phyloP scores from a whole-genome alignment of 805 yeast species.

The Starmerella vaccinii region DNA sequence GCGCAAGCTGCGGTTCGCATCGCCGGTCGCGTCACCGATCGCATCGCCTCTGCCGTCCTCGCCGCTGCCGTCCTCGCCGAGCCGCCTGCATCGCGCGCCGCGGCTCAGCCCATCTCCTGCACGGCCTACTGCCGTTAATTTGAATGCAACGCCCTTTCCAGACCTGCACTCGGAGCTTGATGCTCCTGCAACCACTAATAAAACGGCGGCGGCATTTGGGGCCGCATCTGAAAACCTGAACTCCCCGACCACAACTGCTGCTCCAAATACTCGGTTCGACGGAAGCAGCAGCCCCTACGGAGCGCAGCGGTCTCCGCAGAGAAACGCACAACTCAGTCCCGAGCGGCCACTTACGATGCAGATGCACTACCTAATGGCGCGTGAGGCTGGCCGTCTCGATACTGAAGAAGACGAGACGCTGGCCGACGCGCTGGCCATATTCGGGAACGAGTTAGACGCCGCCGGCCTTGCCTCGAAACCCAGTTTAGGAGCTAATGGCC shows the following conservation, averaged over 20 bases:
- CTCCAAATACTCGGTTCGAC: neutral
- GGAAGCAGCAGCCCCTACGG: conserved; percentile 5
- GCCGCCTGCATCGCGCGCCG: no score
- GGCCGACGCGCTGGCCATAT: neutral
- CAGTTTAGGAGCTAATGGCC: no score
- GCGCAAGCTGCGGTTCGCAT: neutral
- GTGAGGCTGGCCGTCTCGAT: neutral
- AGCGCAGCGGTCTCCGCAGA: neutral
- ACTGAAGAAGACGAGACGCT: neutral
- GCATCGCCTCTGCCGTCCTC: neutral
- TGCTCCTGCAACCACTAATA: no score
- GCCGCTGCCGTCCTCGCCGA: neutral
- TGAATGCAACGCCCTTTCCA: no score
- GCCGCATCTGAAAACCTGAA: no score
- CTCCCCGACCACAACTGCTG: no score
- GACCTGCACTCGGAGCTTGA: no score
- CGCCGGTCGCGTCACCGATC: neutral
- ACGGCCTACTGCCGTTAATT: no score
- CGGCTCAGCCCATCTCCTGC: no score
- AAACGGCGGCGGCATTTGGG: no score
- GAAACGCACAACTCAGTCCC: neutral
- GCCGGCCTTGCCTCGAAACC: no score
- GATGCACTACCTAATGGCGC: neutral
- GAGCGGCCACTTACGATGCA: conserved; percentile 4
- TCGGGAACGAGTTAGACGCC: neutral